Percentiles rank a stretch among this genome's conserved stretches.
Conservation (phyloP, 345 rosid species). For the Dimocarpus longan region DNA sequence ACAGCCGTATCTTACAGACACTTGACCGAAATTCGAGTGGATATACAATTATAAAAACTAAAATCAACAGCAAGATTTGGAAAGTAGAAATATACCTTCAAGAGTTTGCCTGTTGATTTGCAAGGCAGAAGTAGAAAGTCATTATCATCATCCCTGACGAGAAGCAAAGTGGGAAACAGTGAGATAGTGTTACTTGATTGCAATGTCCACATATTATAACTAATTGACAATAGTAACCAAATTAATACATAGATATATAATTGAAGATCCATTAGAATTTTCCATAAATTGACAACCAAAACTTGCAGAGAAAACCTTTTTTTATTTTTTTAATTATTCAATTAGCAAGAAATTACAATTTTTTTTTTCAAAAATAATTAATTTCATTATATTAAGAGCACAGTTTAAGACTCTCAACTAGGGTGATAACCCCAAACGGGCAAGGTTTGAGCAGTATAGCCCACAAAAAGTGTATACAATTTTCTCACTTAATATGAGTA, state of each 20-base stretch:
- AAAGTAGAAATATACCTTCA: slow-evolving; percentile 57
- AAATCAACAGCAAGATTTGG: slow-evolving; percentile 2
- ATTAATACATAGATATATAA: not conserved
- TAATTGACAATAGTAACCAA: not conserved
- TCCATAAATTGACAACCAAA: not conserved
- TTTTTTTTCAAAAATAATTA: too few relatives aligned
- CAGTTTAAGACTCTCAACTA: too few relatives aligned
- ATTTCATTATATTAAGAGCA: too few relatives aligned
- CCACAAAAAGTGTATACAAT: too few relatives aligned
- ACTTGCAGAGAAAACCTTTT: not conserved
- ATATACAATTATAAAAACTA: not conserved
- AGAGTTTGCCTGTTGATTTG: slow-evolving; percentile 74
- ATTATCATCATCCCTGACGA: slow-evolving; percentile 77
- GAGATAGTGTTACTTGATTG: not conserved
- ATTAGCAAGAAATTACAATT: not conserved
- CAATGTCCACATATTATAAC: not conserved
- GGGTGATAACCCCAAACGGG: too few relatives aligned
- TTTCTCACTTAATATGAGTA: too few relatives aligned
- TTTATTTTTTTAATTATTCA: not conserved
- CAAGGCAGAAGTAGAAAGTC: slow-evolving; percentile 87
- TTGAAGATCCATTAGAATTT: not conserved
- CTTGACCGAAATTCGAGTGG: not conserved
- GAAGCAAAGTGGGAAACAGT: slow-evolving; percentile 14
- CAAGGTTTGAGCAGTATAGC: too few relatives aligned
- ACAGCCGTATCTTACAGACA: not conserved